phyloP scores from a whole-genome alignment of 345 rosid species.

The Salix arbutifolia region DNA sequence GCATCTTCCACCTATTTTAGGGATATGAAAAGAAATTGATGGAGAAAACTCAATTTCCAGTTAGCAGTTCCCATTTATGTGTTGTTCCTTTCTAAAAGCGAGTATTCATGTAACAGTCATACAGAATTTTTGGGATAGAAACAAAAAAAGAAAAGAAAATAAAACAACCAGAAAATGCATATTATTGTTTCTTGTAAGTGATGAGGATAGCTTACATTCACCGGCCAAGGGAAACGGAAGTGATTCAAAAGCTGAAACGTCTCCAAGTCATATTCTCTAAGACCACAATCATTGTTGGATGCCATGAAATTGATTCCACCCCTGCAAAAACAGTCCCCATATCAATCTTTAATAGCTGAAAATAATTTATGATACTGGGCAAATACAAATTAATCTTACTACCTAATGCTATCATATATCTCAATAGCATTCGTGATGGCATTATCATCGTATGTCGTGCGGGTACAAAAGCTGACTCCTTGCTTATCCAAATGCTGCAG shows the following conservation, averaged over 20 bases:
- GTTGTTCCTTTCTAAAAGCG: background rate
- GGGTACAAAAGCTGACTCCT: constrained; percentile 57
- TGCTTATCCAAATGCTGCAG: constrained; percentile 44
- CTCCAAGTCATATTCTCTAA: constrained; percentile 53
- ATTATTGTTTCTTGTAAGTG: background rate
- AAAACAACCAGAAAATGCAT: background rate
- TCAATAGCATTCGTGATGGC: constrained; percentile 59
- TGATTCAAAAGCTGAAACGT: constrained; percentile 48
- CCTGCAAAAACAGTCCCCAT: constrained; percentile 28
- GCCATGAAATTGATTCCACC: constrained; percentile 55
- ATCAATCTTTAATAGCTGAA: background rate
- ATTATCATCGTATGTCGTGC: constrained; percentile 54
- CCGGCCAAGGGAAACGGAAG: constrained; percentile 54
- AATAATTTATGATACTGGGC: background rate
- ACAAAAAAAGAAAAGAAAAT: background rate
- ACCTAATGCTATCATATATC: constrained; percentile 57
- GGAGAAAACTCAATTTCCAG: background rate
- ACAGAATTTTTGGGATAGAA: background rate
- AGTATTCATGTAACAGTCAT: background rate
- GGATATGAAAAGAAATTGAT: background rate
- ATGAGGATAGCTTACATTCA: constrained; percentile 40
- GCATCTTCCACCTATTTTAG: background rate
- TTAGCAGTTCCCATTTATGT: background rate
- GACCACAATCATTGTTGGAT: constrained; percentile 48
- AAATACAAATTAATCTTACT: background rate